These are phyloP conservation scores for Theileria annulata DNA, from an alignment of 169 alveolate genomes.

Conservation along the genomic window DNA sequence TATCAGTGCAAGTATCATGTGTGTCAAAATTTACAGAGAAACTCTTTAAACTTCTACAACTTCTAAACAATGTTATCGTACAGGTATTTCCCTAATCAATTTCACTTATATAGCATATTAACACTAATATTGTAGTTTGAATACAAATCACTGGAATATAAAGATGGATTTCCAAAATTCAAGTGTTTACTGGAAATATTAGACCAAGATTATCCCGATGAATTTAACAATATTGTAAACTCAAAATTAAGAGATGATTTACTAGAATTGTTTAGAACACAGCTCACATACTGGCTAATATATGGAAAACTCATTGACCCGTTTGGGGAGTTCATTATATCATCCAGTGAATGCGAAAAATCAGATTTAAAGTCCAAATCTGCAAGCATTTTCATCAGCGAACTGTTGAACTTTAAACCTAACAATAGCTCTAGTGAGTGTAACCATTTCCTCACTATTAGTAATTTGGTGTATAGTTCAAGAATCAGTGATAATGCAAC, in stretches of 20 bases:
- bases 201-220: not conserved
- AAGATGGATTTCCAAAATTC: not conserved
- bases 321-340: constrained; percentile 68
- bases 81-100: not conserved
- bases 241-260: constrained; percentile 39
- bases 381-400: not conserved
- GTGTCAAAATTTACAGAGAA: not conserved
- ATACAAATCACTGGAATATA: constrained; percentile 21
- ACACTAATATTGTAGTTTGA: constrained; percentile 34
- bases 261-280: constrained; percentile 55
- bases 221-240: constrained; percentile 9
- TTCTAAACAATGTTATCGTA: not conserved
- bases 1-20: not conserved
- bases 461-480: not conserved
- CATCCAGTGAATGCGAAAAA: constrained; percentile 44
- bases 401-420: not conserved
- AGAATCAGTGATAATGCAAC: constrained; percentile 6
- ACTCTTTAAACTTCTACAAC: not conserved
- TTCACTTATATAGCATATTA: not conserved
- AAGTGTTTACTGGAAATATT: not conserved
- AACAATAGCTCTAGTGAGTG: not conserved
- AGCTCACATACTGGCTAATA: constrained; percentile 67
- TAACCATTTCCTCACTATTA: not conserved
- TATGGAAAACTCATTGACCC: constrained; percentile 72
- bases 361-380: not conserved